Evolutionary conservation across 2,329 filamentous ascomycete genomes (phyloP), one percentile per base, ranked within the genome.

Genomic region (Alternaria incomplexa): DNA sequence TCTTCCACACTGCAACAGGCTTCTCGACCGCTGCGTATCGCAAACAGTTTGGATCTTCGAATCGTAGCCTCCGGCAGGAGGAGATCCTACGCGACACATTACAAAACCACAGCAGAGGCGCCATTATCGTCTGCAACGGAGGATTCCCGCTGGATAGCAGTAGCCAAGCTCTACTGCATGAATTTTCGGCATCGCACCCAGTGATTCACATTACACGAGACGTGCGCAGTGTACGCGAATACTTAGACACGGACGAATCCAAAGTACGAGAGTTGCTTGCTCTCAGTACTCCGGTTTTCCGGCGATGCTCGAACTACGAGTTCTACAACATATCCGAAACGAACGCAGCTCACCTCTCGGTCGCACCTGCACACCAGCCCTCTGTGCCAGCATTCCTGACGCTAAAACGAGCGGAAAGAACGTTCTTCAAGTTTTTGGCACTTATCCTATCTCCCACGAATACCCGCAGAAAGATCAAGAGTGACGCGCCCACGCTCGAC

Each of bases 121-220:
- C 86, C 68, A 86, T 93, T 44, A 89, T 93, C 65, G 89, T 92
- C 5, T 92, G 90, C 73, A 91, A 88, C 57, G 86, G 88, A 62
- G 86, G 87, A 0, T 70, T 68, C 46, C 90, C 89, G 78, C 85
- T 93, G 80, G 90, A 91, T 68, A 86, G 85, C 63, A 86, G 82
- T 58, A 85, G 87, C 25, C 88, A 90, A 66, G 80, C 78, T 22
- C 80, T 90, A 2, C 80, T 94, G 6, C 83, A 85, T 58, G 85
- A 88, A n/a, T 91, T 90, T 69, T 85, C 87, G 5, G 83, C 84
- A 58, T 87, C 85, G 0, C 88, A 92, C 70, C 91, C 91, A 0
- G 88, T 93, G n/a, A 86, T 93, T 17, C 89, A 93, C 64, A 82
- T 93, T 45, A 83, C 89, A 22, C 85, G 91, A 44, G 90, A 92